These are phyloP conservation scores for Sorghum bicolor DNA, from an alignment of 176 grass and related monocot species.

Conservation along the genomic window Sorghum_bicolor_NCBIv3 NC_012873.2:5169501-5170000, in stretches of 20 bases:
- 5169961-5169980: not conserved
- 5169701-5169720: conserved; percentile 68
- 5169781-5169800: too few relatives aligned
- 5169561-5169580: conserved; percentile 91
- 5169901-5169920: too few relatives aligned
- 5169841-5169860: too few relatives aligned
- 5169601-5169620: conserved; percentile 85
- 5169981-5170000: too few relatives aligned
- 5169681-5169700: conserved; percentile 83
- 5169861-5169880: too few relatives aligned
- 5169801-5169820: too few relatives aligned
- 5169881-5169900: too few relatives aligned
- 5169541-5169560: conserved; percentile 54
- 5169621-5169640: conserved; percentile 77
- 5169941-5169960: not conserved
- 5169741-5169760: too few relatives aligned
- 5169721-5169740: too few relatives aligned
- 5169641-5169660: conserved; percentile 89
- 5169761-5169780: too few relatives aligned
- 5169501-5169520: conserved; percentile 86
- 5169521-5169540: conserved; percentile 86
- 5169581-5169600: conserved; percentile 82
- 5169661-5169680: conserved; percentile 75
- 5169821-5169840: not conserved
- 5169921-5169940: too few relatives aligned